phyloP scores from a whole-genome alignment of 371 early-diverging fungal genomes.

The Mortierella sp. region DNA sequence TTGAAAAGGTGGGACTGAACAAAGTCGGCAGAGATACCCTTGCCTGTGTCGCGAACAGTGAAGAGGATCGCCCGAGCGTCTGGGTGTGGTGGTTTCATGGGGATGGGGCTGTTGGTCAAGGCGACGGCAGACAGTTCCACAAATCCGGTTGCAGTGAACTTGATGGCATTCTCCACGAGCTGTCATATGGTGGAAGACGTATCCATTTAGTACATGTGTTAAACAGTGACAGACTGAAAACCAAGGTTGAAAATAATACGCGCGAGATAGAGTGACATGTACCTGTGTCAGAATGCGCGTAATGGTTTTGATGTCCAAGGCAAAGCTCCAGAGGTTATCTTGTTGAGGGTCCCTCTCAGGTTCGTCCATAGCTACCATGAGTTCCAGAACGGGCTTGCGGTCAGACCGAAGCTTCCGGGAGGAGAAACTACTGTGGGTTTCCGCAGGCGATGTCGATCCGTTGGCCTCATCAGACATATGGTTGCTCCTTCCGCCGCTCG shows the following conservation, averaged over 20 bases:
- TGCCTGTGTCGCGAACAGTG: slow-evolving; percentile 59
- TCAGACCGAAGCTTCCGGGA: slow-evolving; percentile 15
- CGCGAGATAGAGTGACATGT: too few species aligned
- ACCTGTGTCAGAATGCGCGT: slow-evolving; percentile 59
- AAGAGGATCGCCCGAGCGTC: slow-evolving; percentile 47
- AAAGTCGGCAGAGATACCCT: slow-evolving; percentile 58
- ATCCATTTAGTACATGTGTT: too few species aligned
- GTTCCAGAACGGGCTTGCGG: slow-evolving; percentile 34
- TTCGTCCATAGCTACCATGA: slow-evolving; percentile 49
- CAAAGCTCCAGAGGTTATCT: slow-evolving; percentile 47
- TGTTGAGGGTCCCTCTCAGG: slow-evolving; percentile 37
- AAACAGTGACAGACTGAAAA: too few species aligned
- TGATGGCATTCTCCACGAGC: slow-evolving; percentile 59
- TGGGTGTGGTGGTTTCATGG: slow-evolving; percentile 38
- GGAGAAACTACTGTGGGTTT: slow-evolving; percentile 16
- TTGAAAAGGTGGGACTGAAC: slow-evolving; percentile 56
- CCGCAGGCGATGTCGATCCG: slow-evolving; percentile 24
- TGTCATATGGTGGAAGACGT: background rate
- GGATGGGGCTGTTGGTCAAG: slow-evolving; percentile 21
- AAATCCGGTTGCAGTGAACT: slow-evolving; percentile 58
- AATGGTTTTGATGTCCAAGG: slow-evolving; percentile 41
- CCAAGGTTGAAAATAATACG: too few species aligned
- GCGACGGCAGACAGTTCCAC: slow-evolving; percentile 52
- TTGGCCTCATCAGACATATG: slow-evolving; percentile 14
- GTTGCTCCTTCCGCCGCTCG: background rate